Evolutionary conservation across 78 protist genomes (phyloP).

Genomic region (Pelomyxa schiedti): DNA sequence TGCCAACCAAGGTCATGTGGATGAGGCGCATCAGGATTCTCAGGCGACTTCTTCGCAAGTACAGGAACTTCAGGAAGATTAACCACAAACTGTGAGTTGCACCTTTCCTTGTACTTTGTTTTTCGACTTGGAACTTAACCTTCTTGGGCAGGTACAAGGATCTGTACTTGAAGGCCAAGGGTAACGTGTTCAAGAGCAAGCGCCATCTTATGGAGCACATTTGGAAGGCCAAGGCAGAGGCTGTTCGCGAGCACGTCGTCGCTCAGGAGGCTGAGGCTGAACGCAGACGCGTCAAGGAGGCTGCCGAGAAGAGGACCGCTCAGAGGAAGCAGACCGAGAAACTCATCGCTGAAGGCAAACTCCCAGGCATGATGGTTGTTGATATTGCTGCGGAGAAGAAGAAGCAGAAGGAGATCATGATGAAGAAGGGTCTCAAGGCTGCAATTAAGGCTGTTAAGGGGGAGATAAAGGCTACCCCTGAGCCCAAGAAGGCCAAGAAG

Average conservation of each 20-base stretch:
- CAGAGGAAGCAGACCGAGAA: constrained; percentile 1
- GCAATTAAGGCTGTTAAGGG: constrained; percentile 19
- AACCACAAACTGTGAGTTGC: constrained; percentile 65
- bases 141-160: constrained; percentile 73
- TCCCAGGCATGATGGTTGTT: neutral
- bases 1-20: constrained; percentile 94
- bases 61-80: constrained; percentile 93
- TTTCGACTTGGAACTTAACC: neutral
- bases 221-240: constrained; percentile 71
- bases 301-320: neutral
- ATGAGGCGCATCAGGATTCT: constrained; percentile 96
- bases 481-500: neutral
- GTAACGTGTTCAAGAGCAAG: constrained; percentile 99
- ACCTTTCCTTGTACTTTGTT: neutral
- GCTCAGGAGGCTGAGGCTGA: constrained; percentile 66
- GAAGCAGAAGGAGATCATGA: neutral
- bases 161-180: constrained; percentile 92
- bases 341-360: neutral
- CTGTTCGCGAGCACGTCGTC: constrained; percentile 82
- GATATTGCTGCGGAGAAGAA: neutral
- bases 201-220: constrained; percentile 94
- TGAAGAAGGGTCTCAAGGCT: neutral
- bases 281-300: constrained; percentile 6
- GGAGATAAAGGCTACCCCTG: neutral
- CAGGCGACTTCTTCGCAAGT: constrained; percentile 90